Conservation (phyloP, 148 eudicot genomes). For the Nepenthes mirabilis region DNA sequence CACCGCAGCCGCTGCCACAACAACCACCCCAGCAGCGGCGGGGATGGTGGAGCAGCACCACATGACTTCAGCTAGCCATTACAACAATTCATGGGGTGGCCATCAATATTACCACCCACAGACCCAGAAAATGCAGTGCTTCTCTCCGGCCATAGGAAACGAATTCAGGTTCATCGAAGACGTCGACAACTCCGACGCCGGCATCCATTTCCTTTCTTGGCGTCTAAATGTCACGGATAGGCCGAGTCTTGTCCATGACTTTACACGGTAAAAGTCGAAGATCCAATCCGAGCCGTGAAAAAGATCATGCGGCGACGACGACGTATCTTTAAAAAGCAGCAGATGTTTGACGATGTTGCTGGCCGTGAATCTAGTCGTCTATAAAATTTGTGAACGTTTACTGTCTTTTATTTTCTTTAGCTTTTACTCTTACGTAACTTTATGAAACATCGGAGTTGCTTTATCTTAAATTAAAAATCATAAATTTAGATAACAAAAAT, state of each 20-base stretch:
- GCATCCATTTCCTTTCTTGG: conserved; percentile 60
- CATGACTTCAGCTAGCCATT: conserved; percentile 12
- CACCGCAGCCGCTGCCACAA: conserved; percentile 42
- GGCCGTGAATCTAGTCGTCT: too few relatives aligned
- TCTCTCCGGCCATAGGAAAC: conserved; percentile 28
- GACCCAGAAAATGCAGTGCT: conserved; percentile 36
- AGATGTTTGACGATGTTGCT: too few relatives aligned
- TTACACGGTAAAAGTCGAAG: conserved; percentile 23
- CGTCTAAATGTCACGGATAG: conserved; percentile 52
- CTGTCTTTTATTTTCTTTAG: too few relatives aligned
- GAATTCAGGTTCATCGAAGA: conserved; percentile 69
- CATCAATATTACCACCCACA: conserved; percentile 31
- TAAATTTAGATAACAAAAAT: too few relatives aligned
- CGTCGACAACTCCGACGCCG: conserved; percentile 21
- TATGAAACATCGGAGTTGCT: too few relatives aligned
- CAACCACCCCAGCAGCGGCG: conserved; percentile 11
- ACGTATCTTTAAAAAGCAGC: too few relatives aligned
- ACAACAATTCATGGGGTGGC: neutral
- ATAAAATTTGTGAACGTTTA: too few relatives aligned
- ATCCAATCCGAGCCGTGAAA: too few relatives aligned
- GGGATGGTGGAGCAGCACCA: conserved; percentile 26
- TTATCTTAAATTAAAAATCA: too few relatives aligned
- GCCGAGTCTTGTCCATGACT: conserved; percentile 56
- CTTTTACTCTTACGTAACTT: too few relatives aligned
- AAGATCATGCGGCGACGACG: too few relatives aligned